A percentile compares a stretch with the other conserved stretches of the same genome.
Evolutionary conservation across 805 yeast genomes (phyloP).

Genomic region (Schizosaccharomyces cryophilus): DNA sequence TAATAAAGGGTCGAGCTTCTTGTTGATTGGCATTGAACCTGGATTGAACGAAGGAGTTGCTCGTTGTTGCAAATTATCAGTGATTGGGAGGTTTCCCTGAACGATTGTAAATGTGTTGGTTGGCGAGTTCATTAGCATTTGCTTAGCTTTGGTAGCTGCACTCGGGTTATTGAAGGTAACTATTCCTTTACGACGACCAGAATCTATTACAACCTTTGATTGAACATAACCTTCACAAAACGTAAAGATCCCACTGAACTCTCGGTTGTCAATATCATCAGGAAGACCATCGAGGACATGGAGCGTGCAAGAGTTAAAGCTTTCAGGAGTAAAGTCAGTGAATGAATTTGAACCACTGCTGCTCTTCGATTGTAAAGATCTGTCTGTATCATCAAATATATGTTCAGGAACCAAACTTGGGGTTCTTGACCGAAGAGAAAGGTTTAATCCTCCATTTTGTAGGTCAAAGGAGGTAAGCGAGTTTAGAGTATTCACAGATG

Average conservation of each 20-base stretch:
- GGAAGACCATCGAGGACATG: neutral
- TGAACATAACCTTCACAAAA: neutral
- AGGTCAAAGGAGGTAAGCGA: neutral
- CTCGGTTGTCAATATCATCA: neutral
- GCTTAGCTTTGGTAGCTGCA: neutral
- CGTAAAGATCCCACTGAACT: neutral
- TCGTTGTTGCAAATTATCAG: too few species aligned
- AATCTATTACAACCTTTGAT: neutral
- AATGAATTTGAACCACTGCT: neutral
- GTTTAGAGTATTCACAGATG: neutral
- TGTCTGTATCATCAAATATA: neutral
- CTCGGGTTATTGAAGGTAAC: neutral
- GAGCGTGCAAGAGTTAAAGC: neutral
- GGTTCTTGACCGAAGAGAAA: neutral
- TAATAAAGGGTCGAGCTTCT: too few species aligned
- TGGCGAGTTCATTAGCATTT: neutral
- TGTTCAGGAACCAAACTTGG: neutral
- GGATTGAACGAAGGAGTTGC: too few species aligned
- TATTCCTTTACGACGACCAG: neutral
- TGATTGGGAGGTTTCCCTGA: neutral
- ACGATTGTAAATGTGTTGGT: neutral
- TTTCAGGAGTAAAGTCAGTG: neutral
- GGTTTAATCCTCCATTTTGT: neutral
- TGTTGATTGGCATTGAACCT: too few species aligned
- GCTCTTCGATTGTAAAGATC: neutral